Base-by-base conservation (phyloP, 192 early-diverging fungal species). In the Entophlyctis luteolus region DNA sequence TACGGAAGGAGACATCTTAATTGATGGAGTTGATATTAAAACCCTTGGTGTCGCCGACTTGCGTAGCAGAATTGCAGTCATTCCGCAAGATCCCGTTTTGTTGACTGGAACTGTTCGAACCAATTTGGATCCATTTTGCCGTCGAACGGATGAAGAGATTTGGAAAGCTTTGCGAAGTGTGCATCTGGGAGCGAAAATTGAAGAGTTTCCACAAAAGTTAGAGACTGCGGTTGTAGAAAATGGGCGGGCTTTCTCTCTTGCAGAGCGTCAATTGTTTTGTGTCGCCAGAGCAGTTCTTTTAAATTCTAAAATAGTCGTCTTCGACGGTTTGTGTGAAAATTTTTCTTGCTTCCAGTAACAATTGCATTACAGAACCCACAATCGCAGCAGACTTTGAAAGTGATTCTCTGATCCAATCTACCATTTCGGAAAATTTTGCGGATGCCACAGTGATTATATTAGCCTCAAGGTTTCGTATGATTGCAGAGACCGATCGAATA, bases 71-170 rank as follows among this genome's bases (percentile, higher is more conserved):
- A 34, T 84, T 16, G 80, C 77, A 1, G 80, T 82, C 42, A 80
- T 84, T 62, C 79, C 82, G 18, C 82, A 84, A 48, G 80, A 89
- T 58, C 82, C 86, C 4, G 77, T 86, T 5, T 65, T 89, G 28
- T 89, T 89, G 74, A 72, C 77, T 1, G 88, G 88, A 31, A 81
- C 84, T 0, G 74, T 93, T 42, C 79, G 93, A 8, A 78, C 80
- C 29, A 95, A 95, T 69, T 71, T 95, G 56, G 93, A 97, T 59
- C 92, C 91, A 1, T 82, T 91, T 59, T 72, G 75, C 25, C 78
- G 90, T 60, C 82, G 86, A 48, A 65, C 77, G 23, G 89, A 93
- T 50, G 78, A 77, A 52, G 76, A 83, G 22, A 74, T 97, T n/a
- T 93, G 87, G 86, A 81, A 86, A 18, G 86, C 88, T 4, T 79